Evolutionary conservation across 2,329 filamentous ascomycete species (phyloP).

Genomic region (Tolypocladium guangdongense): DNA sequence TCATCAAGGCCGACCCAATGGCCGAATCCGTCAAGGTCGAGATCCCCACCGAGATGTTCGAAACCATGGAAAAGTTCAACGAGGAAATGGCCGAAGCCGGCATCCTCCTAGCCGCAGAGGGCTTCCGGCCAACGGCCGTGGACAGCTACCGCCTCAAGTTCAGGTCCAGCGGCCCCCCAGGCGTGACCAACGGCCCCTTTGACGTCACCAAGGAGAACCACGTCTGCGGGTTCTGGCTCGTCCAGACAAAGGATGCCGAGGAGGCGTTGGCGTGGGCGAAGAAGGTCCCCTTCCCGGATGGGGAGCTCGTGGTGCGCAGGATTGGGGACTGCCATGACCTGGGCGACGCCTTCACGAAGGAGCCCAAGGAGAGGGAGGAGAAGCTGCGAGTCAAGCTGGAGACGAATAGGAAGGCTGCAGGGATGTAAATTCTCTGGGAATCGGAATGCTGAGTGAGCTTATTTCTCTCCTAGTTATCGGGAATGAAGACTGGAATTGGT

Average conservation of each 20-base stretch:
- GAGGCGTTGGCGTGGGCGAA: constrained; percentile 20
- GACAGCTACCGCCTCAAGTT: constrained; percentile 17
- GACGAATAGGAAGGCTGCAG: constrained; percentile 1
- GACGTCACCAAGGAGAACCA: too few relatives aligned
- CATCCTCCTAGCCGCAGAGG: constrained; percentile 15
- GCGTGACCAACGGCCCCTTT: too few relatives aligned
- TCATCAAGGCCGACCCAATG: constrained; percentile 16
- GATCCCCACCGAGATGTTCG: constrained; percentile 10
- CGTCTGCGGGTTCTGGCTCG: too few relatives aligned
- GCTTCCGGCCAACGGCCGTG: constrained; percentile 12
- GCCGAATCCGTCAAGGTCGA: constrained; percentile 9
- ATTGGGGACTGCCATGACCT: constrained; percentile 12
- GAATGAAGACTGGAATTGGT: too few relatives aligned
- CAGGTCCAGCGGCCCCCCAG: too few relatives aligned
- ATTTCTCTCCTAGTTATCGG: too few relatives aligned
- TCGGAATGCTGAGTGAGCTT: too few relatives aligned
- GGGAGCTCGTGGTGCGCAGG: constrained; percentile 14
- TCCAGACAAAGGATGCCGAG: constrained; percentile 13
- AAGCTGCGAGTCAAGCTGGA: constrained; percentile 5
- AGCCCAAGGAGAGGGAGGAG: constrained; percentile 5
- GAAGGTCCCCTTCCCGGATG: constrained; percentile 15
- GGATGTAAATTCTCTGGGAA: too few relatives aligned
- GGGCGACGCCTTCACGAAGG: constrained; percentile 7
- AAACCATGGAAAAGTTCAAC: constrained; percentile 16
- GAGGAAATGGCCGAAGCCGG: constrained; percentile 14